Base-by-base conservation (phyloP, 495 filamentous ascomycete genomes). In the Podospora australis region DNA sequence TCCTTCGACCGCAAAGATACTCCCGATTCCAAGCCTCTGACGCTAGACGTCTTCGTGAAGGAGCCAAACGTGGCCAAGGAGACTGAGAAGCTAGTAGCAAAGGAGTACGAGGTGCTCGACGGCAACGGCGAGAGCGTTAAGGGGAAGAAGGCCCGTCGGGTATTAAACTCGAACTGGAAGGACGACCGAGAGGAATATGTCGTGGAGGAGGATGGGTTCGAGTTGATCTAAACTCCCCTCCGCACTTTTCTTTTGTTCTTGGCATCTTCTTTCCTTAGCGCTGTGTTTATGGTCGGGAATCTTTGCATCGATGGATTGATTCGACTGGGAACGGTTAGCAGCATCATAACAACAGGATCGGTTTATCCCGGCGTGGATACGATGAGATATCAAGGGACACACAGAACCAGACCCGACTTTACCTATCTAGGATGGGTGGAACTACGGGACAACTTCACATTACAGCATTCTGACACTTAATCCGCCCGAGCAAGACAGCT, bases 61-160 rank as follows among this genome's bases (percentile, higher is more conserved):
- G 42, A 59, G 21, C 63, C 62, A 17, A 21, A n/a, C 22, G 11
- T 10, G 41, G 53, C 55, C 7, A 60, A 63, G 23, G 70, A 67
- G 26, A 73, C 67, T 30, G 71, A 74, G 59, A 60, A 58, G 32
- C 59, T 72, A n/a, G 67, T 74, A 17, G 68, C 70, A 58, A 66
- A 66, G 54, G 71, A 74, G 54, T 74, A 72, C 42, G 71, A 72
- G 57, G 66, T 74, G 30, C 43, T 74, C 8, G 70, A 73, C 48
- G 58, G 52, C 30, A 67, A 70, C 13, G 71, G 71, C 7, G 63
- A 74, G 44, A 57, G 63, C 6, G 58, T 72, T 2, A 68, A 62
- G 52, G 71, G 71, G 13, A 56, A 65, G 29, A 69, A 65, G 65
- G 71, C 69, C n/a, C 50, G 42, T 42, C 48, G 34, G 19, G 30